Evolutionary conservation across 352 stramenopile genomes (phyloP), one percentile per base, ranked within the genome.

Genomic region (Phytopythium helicoides): DNA sequence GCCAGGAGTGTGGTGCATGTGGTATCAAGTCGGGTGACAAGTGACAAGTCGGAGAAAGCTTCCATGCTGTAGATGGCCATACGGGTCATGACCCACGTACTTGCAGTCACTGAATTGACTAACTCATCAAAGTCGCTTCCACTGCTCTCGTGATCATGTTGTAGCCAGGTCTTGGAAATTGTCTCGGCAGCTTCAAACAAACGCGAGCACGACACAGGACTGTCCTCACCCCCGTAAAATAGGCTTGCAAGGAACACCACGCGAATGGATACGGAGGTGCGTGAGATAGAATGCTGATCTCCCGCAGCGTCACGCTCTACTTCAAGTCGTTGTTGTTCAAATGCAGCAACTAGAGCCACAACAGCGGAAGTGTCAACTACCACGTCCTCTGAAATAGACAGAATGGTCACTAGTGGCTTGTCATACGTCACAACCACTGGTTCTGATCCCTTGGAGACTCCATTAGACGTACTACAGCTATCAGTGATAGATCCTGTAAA

Each of bases 31-130:
- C 37, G 55, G 31, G 52, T 14, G 42, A 83, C 69, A 28, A 54
- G 18, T 1, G 48, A 15, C 3, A 81, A 23, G 9, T 76, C 45
- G 4, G 65, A 68, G 9, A 44, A 58, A 3, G 60, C 59, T 18
- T 62, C 65, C 64, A 84, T 80, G 21, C 31, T 46, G 42, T 79
- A 65, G 1, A 55, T 65, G 15, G 70, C 72, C 56, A 83, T 72
- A 18, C 74, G 75, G 6, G 68, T 39, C 23, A 81, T 49, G 16
- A 81, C 68, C 25, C 63, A 65, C 11, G 60, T 63, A 16, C 60
- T 62, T 1, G 73, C 64, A 1, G 37, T 25, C 16, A 80, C 47
- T 2, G 59, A 21, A 28, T 74, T 55, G 44, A 69, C 47, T 49
- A 64, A 38, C 21, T 61, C 52, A 3, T 67, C 47, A 19, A 75